These are phyloP conservation scores for Aspergillus japonicus DNA, from an alignment of 2,329 filamentous ascomycete species.

Conservation along the genomic window DNA sequence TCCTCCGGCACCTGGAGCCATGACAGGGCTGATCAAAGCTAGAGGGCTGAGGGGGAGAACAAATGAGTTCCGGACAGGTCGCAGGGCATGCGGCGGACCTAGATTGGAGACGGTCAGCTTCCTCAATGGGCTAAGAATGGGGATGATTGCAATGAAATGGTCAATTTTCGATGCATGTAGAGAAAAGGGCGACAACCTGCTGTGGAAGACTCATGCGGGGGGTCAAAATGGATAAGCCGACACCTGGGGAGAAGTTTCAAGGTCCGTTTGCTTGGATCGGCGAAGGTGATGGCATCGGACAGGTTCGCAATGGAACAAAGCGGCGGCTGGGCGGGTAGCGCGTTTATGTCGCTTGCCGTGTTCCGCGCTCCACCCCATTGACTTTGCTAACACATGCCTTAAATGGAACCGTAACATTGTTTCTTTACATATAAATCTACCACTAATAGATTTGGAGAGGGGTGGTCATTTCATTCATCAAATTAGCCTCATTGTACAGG, in stretches of 20 bases:
- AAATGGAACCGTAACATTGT: neutral
- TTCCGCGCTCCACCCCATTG: neutral
- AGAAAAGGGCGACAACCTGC: conserved; percentile 12
- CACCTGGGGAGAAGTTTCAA: conserved; percentile 7
- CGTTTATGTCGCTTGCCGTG: neutral
- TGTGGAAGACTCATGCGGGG: conserved; percentile 16
- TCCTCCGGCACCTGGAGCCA: conserved; percentile 51
- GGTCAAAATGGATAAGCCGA: conserved; percentile 2
- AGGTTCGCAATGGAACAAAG: conserved; percentile 6
- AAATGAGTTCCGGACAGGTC: conserved; percentile 26
- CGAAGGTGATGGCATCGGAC: conserved; percentile 4
- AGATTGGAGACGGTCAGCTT: conserved; percentile 14
- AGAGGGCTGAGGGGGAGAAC: conserved; percentile 28
- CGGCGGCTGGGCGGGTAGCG: conserved; percentile 4
- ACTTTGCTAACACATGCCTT: neutral
- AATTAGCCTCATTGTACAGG: neutral
- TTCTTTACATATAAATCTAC: too few relatives aligned
- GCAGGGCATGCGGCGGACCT: conserved; percentile 34
- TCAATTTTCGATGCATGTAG: neutral
- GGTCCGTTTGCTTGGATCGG: conserved; percentile 8
- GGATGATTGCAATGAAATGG: neutral
- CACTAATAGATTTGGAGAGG: too few relatives aligned
- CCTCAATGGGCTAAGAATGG: neutral
- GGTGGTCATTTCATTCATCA: conserved; percentile 5
- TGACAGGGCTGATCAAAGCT: conserved; percentile 35